Base-by-base conservation (phyloP, 2,329 filamentous ascomycete genomes). In the Aspergillus sp. region DNA sequence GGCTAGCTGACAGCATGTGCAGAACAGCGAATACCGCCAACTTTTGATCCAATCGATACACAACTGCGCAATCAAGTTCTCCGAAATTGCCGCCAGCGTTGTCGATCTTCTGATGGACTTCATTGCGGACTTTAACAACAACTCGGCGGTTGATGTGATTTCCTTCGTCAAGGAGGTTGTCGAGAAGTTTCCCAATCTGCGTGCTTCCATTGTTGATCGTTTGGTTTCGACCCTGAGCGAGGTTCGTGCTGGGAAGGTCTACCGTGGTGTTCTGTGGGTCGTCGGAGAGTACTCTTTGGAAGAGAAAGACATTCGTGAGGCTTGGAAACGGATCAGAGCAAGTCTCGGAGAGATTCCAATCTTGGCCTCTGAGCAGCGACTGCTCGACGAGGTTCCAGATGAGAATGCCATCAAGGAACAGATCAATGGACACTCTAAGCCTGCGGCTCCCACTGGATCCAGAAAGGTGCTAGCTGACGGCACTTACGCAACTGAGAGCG, bases 91-190 rank as follows among this genome's bases (percentile, higher is more conserved):
- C 27, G 88, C 91, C 37, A 97, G 89, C 62, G 93, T 98, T 11
- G 93, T 98, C 43, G 93, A 93, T 53, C 80, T 96, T 36, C 79
- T 98, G 42, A 98, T 98, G 93, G 93, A 98, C 69, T 97, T 97
- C 65, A 96, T 98, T 60, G 89, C 88, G 40, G 93, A 98, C 67
- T 96, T 97, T 67, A 97, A 95, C 75, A 96, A 95, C 62, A 86
- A 88, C 36, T 95, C 91, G 1, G 93, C 93, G 1, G 88, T 98
- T 28, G 93, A 98, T 67, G 91, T 98, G 42, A 97, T 98, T 62
- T 90, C 89, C 43, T 98, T 98, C 62, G 90, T 98, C 51, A 98
- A 98, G 71, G 93, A 98, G 66, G 93, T 98, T 4, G 91, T 97
- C 6, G 93, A 98, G 71, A 95, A 95, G 62, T 98, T 97, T 74